These are phyloP conservation scores for Chaetomiaceae sp. DNA, from an alignment of 2,329 filamentous ascomycete species.

Conservation along the genomic window DNA sequence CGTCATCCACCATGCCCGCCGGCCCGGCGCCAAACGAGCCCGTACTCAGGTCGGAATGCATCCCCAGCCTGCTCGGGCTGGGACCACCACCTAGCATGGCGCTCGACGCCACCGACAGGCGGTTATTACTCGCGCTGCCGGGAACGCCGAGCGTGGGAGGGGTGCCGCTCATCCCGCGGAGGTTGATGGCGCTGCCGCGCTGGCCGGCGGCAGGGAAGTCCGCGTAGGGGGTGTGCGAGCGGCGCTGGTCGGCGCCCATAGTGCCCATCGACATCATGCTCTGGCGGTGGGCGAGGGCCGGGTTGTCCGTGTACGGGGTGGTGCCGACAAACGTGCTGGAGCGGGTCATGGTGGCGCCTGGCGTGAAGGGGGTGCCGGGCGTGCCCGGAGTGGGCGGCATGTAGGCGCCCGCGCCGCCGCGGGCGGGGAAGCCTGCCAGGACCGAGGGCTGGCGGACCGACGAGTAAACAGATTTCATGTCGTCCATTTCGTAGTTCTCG, in stretches of 20 bases:
- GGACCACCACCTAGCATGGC: slow-evolving; percentile 40
- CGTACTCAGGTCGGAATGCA: slow-evolving; percentile 37
- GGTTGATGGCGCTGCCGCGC: slow-evolving; percentile 58
- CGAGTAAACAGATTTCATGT: slow-evolving; percentile 95
- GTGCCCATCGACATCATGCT: slow-evolving; percentile 65
- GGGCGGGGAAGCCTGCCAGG: slow-evolving; percentile 73
- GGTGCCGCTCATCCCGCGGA: slow-evolving; percentile 44
- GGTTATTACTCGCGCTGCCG: slow-evolving; percentile 30
- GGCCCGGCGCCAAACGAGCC: slow-evolving; percentile 59
- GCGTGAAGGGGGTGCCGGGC: slow-evolving; percentile 66
- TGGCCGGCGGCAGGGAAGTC: slow-evolving; percentile 41
- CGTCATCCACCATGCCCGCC: slow-evolving; percentile 62
- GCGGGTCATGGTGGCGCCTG: slow-evolving; percentile 37
- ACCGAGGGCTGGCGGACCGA: slow-evolving; percentile 86
- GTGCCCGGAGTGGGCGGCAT: slow-evolving; percentile 76
- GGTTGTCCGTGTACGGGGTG: slow-evolving; percentile 46
- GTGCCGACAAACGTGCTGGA: slow-evolving; percentile 40
- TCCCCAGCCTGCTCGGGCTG: slow-evolving; percentile 41
- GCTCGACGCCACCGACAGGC: slow-evolving; percentile 43
- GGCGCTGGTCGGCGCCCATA: slow-evolving; percentile 42
- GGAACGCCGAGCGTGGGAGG: slow-evolving; percentile 39
- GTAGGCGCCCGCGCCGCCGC: slow-evolving; percentile 58
- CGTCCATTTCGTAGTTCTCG: slow-evolving; percentile 92
- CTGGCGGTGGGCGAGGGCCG: slow-evolving; percentile 57
- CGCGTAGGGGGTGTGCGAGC: slow-evolving; percentile 56